Conservation (phyloP, 805 yeast genomes). For the Hyphopichia homilentoma region DNA sequence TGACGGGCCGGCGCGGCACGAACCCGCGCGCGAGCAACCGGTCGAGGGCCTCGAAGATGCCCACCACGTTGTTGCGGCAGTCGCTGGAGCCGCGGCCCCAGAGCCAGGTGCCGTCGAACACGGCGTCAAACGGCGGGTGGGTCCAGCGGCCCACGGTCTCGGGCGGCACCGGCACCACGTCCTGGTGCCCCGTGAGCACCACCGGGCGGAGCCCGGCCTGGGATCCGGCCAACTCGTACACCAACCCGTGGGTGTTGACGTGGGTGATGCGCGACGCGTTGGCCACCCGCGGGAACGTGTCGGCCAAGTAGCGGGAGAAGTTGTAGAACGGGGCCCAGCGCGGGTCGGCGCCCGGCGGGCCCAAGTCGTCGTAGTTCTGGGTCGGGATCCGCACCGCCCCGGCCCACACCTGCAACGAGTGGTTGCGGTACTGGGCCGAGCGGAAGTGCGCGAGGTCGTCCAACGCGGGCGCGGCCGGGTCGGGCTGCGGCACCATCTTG, state of each 20-base stretch:
- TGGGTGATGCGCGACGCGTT: slow-evolving; percentile 44
- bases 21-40: slow-evolving; percentile 50
- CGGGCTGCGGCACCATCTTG: no score
- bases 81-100: slow-evolving; percentile 82
- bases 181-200: slow-evolving; percentile 71
- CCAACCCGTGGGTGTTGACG: slow-evolving; percentile 61
- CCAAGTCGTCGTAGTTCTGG: slow-evolving; percentile 7
- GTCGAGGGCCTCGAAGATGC: slow-evolving; percentile 64
- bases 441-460: slow-evolving; percentile 6
- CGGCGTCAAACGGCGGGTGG: slow-evolving; percentile 56
- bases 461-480: no score
- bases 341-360: slow-evolving; percentile 4
- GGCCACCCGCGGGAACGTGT: slow-evolving; percentile 52
- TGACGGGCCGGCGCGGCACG: slow-evolving; percentile 55
- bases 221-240: slow-evolving; percentile 59
- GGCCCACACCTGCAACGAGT: slow-evolving; percentile 5
- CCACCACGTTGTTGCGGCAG: slow-evolving; percentile 66
- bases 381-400: slow-evolving; percentile 9
- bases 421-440: slow-evolving; percentile 5
- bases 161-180: slow-evolving; percentile 72
- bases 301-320: slow-evolving; percentile 51
- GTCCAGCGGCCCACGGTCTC: slow-evolving; percentile 58
- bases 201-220: slow-evolving; percentile 60
- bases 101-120: slow-evolving; percentile 59
- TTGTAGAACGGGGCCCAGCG: slow-evolving; percentile 21